Evolutionary conservation across 2,329 filamentous ascomycete genomes (phyloP).

Genomic region (Macrophomina tecta): DNA sequence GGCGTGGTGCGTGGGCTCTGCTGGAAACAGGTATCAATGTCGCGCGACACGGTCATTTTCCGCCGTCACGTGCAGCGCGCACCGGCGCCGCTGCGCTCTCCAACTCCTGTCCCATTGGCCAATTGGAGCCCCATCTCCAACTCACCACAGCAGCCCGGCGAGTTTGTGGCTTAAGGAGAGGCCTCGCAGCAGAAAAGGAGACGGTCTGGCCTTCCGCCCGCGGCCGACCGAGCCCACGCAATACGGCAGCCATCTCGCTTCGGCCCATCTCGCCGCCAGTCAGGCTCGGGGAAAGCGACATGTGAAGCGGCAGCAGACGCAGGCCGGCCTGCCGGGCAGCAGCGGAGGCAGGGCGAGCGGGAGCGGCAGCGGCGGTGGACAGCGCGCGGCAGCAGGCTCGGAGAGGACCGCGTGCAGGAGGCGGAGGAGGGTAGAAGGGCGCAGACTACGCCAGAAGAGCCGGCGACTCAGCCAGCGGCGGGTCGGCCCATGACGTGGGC

Average conservation of each 20-base stretch:
- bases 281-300: neutral
- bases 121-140: constrained; percentile 14
- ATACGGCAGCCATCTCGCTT: neutral
- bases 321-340: neutral
- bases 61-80: constrained; percentile 4
- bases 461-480: constrained; percentile 1
- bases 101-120: neutral
- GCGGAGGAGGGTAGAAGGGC: neutral
- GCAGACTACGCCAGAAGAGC: constrained; percentile 18
- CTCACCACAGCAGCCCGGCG: neutral
- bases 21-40: constrained; percentile 31
- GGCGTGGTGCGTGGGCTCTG: constrained; percentile 30
- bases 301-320: constrained; percentile 10
- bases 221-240: neutral
- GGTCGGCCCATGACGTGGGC: constrained; percentile 13
- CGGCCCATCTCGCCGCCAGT: neutral
- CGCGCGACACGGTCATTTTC: neutral
- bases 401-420: neutral
- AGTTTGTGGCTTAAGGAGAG: constrained; percentile 21
- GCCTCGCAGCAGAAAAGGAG: constrained; percentile 2
- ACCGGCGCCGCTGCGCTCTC: neutral
- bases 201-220: neutral
- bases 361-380: neutral
- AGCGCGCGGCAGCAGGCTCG: constrained; percentile 2
- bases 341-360: neutral